A percentile compares a stretch with the other conserved stretches of the same genome.
These are phyloP conservation scores for Eucalyptus urophylla DNA, from an alignment of 345 rosid species.

Conservation along the genomic window DNA sequence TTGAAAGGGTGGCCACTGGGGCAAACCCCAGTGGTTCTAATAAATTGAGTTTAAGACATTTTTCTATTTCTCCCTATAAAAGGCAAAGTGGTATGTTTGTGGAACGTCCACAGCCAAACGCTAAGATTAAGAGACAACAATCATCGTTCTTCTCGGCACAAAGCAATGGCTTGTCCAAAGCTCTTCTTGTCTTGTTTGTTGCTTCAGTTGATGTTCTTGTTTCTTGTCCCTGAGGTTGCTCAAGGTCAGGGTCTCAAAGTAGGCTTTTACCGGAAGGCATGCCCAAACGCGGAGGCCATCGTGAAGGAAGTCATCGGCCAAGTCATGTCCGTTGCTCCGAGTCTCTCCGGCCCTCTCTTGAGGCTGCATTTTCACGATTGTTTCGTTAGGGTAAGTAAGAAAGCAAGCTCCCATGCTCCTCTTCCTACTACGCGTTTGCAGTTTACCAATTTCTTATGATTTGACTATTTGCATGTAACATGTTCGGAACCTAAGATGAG, in stretches of 20 bases:
- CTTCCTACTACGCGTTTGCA: not conserved
- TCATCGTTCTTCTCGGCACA: not conserved
- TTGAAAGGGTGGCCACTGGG: too few species aligned
- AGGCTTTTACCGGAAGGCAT: slow-evolving; percentile 37
- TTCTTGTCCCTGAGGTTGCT: slow-evolving; percentile 1
- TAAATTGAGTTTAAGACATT: too few species aligned
- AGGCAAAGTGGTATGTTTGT: not conserved
- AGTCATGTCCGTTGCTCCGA: slow-evolving; percentile 20
- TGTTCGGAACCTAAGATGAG: not conserved
- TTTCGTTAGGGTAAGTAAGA: slow-evolving; percentile 42
- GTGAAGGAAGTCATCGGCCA: slow-evolving; percentile 8
- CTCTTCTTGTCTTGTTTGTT: not conserved
- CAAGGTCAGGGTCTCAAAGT: slow-evolving; percentile 17
- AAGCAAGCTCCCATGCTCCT: not conserved
- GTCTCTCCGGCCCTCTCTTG: slow-evolving; percentile 48
- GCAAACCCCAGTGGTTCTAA: too few species aligned
- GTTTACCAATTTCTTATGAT: not conserved
- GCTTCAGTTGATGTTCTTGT: slow-evolving; percentile 6
- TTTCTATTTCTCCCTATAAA: not conserved
- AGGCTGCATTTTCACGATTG: slow-evolving; percentile 84
- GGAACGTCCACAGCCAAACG: not conserved
- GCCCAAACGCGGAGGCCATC: slow-evolving; percentile 36
- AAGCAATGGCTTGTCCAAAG: not conserved
- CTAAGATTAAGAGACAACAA: not conserved
- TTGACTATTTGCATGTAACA: not conserved